Base-by-base conservation (phyloP, 768 basidiomycete genomes). In the Boletus pseudo-olivaceus region DNA sequence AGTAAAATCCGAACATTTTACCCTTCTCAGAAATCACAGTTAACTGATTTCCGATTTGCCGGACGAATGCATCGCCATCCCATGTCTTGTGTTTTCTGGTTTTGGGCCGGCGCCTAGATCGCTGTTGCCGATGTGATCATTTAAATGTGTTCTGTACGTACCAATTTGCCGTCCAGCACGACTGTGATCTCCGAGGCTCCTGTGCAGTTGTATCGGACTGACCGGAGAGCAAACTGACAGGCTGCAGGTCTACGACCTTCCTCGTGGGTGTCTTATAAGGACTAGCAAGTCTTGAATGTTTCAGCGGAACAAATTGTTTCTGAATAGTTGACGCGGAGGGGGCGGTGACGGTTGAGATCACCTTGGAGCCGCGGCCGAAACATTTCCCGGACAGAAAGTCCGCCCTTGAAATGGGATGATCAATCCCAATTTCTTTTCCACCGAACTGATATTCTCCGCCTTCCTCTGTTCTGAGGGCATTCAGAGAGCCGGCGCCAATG, bases 1-100 rank as follows among this genome's bases (percentile, higher is more conserved):
- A 38, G 17, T 26, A 29, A 55, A 34, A 26, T 52, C 12, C 54
- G 62, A 66, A 91, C 90, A 83, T 67, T 73, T 84, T 82, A 3
- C 90, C 90, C 51, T 80, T 78, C 62, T 89, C 87, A 4, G 85
- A 82, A 38, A 88, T 70, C 74, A 90, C 79, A 1, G 76, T 78
- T 20, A 89, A 64, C 54, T 79, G 81, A 12, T 76, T 76, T 20
- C 73, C 76, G 33, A 70, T 66, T 35, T 76, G 73, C 30, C 82
- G 80, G 26, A 88, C 74, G 68, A 79, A 87, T 8, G 78, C 84
- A 57, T 86, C 90, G 3, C 86, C 90, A 53, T 93, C 91, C 92
- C 93, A 94, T 0, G 85, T 88, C 65, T 89, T 88, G 61, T 91
- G 81, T 70, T 93, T 93, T 74, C 78, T 89, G 5, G 71, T 72